Evolutionary conservation across 2,329 filamentous ascomycete species (phyloP), one percentile per base, ranked within the genome.

Genomic region (Neonectria faginata): DNA sequence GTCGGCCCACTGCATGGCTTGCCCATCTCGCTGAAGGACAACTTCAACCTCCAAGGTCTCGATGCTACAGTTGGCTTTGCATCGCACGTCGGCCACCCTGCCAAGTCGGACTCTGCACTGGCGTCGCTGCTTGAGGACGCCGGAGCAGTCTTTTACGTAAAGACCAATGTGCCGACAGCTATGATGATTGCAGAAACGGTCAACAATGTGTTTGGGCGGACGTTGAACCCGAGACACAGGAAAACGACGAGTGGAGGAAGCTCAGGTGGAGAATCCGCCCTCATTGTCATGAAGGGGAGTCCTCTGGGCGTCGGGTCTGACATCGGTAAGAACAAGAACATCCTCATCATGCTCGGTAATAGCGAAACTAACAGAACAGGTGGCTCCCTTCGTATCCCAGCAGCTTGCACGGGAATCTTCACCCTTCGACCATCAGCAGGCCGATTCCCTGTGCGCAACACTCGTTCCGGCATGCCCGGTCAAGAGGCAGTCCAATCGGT

Each of bases 161-260:
- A 88, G 78, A 88, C 86, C 0, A 87, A 84, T 67, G 81, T 87
- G 4, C 85, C 86, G 0, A 89, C 87, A 1, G 87, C 88, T 12
- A 89, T 91, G 83, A 91, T 92, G 89, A 89, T 90, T 56, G 85
- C 88, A 12, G 89, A 91, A 73, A 86, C 83, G 1, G 86, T 89
- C 16, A 91, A 91, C 77, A 89, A 90, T 68, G 81, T 86, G 2
- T 88, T 88, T 69, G 90, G 89, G 44, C 82, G 88, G 12, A 90
- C 88, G 0, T 74, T 87, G 22, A 91, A 90, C 72, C 90, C 90
- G 0, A 77, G 79, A 7, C 90, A 90, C 72, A 83, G 86, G 25
- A 78, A 78, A 3, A 79, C 88, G 3, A 91, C 88, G 0, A 85
- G 85, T 22, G 90, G 90, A 11, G 90, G 90, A 10, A 89, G 85